A percentile compares a stretch with the other conserved stretches of the same genome.
Conservation (phyloP, 371 early-diverging fungal species). For the Mortierella polycephala region DNA sequence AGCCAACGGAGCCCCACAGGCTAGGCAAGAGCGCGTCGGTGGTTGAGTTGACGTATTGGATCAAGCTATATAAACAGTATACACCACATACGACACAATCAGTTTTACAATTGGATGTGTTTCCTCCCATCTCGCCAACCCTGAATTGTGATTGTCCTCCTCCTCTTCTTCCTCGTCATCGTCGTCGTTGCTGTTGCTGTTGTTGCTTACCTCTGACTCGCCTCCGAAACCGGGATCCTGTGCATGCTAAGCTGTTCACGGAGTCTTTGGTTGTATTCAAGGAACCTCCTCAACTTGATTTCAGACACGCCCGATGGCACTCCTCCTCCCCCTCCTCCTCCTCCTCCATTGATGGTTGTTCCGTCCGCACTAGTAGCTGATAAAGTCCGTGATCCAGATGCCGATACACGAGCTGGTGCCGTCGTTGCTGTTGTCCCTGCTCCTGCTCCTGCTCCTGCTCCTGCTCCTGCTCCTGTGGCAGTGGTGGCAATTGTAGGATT, state of each 20-base stretch:
- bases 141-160: not conserved
- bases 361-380: too few species aligned
- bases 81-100: too few species aligned
- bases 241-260: conserved; percentile 82
- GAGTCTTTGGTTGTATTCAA: conserved; percentile 80
- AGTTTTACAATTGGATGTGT: not conserved
- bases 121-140: not conserved
- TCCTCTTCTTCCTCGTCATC: not conserved
- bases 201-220: conserved; percentile 63
- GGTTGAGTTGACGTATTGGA: conserved; percentile 64
- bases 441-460: too few species aligned
- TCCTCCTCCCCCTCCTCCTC: not conserved
- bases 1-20: conserved; percentile 72
- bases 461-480: too few species aligned
- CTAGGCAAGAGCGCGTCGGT: conserved; percentile 82
- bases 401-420: too few species aligned
- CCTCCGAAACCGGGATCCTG: conserved; percentile 83
- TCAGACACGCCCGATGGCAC: conserved; percentile 62
- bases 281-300: conserved; percentile 75
- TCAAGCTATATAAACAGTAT: conserved; percentile 52
- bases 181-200: not conserved
- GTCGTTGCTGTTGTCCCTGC: too few species aligned
- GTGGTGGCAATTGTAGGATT: too few species aligned
- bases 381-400: too few species aligned
- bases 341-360: too few species aligned